Percentiles rank a stretch among this genome's conserved stretches.
Evolutionary conservation across 768 basidiomycete species (phyloP).

Genomic region (Xerocomus brunneocitrinus): DNA sequence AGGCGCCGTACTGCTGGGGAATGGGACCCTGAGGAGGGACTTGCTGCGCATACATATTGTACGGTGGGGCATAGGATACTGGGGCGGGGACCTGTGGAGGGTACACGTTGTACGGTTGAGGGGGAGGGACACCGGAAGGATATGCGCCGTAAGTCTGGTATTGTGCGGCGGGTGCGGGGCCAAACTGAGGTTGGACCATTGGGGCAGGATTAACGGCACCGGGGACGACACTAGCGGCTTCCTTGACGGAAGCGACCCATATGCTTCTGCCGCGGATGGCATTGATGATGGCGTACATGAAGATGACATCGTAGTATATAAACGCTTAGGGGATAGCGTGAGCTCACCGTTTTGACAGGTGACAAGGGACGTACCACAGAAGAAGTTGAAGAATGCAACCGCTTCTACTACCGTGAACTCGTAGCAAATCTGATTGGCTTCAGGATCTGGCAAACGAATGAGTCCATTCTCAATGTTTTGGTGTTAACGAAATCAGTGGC

Average conservation of each 20-base stretch:
- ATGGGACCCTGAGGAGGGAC: not conserved
- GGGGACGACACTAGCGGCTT: constrained; percentile 5
- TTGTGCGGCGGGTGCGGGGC: constrained; percentile 1
- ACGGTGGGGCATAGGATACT: not conserved
- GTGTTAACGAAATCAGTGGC: not conserved
- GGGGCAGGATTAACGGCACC: not conserved
- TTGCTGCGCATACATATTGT: not conserved
- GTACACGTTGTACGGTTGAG: constrained; percentile 9
- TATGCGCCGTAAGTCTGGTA: constrained; percentile 4
- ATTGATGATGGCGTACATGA: constrained; percentile 22
- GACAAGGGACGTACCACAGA: constrained; percentile 16
- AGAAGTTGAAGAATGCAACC: constrained; percentile 22
- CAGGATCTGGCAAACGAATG: constrained; percentile 7
- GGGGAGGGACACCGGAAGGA: not conserved
- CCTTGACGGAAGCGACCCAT: constrained; percentile 23
- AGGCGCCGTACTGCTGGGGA: not conserved
- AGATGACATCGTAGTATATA: constrained; percentile 19
- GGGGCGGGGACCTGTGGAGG: constrained; percentile 7
- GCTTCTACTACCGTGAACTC: constrained; percentile 20
- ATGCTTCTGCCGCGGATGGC: constrained; percentile 20
- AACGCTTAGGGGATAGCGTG: constrained; percentile 13
- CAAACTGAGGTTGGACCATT: constrained; percentile 9
- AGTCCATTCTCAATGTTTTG: not conserved
- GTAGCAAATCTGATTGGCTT: constrained; percentile 10
- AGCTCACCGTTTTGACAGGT: not conserved